phyloP scores from a whole-genome alignment of 1,284 basidiomycete genomes.

The Boletus smithii region DNA sequence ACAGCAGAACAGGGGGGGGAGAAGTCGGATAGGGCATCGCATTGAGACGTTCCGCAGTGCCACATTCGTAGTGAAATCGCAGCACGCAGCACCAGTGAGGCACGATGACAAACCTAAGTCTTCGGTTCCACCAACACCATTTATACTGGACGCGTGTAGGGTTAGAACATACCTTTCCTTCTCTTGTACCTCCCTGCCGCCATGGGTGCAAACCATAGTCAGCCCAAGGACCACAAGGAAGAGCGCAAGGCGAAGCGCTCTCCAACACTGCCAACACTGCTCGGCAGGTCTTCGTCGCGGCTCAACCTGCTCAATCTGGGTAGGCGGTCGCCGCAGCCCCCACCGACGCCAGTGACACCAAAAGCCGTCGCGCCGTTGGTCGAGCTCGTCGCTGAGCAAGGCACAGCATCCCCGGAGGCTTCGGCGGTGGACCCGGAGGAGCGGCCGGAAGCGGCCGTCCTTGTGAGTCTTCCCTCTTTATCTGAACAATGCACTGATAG shows the following conservation, averaged over 20 bases:
- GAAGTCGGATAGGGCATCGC: constrained; percentile 18
- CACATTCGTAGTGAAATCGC: constrained; percentile 15
- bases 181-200: neutral
- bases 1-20: constrained; percentile 16
- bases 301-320: constrained; percentile 29
- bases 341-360: constrained; percentile 28
- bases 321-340: constrained; percentile 30
- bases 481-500: constrained; percentile 8
- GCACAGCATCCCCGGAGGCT: constrained; percentile 26
- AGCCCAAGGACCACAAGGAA: constrained; percentile 21
- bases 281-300: constrained; percentile 28
- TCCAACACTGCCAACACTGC: constrained; percentile 22
- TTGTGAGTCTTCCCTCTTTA: constrained; percentile 11
- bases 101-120: constrained; percentile 18
- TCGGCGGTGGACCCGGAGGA: constrained; percentile 21
- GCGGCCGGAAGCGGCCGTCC: constrained; percentile 28
- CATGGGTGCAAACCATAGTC: constrained; percentile 31
- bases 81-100: constrained; percentile 33
- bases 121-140: constrained; percentile 16
- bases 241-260: constrained; percentile 28
- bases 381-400: constrained; percentile 12
- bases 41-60: constrained; percentile 7
- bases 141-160: constrained; percentile 26
- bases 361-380: neutral
- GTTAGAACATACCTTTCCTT: constrained; percentile 9